Conservation (phyloP, 345 rosid species). For the Citrus glauca region DNA sequence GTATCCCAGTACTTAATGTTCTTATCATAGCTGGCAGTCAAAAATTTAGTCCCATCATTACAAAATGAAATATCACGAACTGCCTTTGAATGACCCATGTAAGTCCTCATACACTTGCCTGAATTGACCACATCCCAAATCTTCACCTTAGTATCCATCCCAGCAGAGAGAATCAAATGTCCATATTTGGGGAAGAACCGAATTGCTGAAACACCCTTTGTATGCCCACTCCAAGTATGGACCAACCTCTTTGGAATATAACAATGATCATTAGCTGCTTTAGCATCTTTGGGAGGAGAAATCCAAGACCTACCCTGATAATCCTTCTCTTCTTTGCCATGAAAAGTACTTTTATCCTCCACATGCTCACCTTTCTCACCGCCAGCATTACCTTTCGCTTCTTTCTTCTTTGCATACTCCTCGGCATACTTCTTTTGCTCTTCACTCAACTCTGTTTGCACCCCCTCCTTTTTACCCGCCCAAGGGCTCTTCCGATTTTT, state of each 20-base stretch:
- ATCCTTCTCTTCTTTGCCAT: constrained; percentile 92
- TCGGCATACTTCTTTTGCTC: constrained; percentile 98
- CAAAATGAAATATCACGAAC: constrained; percentile 91
- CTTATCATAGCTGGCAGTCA: constrained; percentile 93
- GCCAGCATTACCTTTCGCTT: constrained; percentile 59
- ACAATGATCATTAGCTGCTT: constrained; percentile 88
- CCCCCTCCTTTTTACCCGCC: constrained; percentile 89
- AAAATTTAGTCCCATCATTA: constrained; percentile 90
- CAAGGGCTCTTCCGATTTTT: constrained; percentile 92
- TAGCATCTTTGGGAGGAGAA: constrained; percentile 89
- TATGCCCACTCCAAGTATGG: constrained; percentile 90
- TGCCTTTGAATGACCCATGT: constrained; percentile 95
- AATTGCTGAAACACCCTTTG: constrained; percentile 83
- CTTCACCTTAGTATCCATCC: constrained; percentile 95
- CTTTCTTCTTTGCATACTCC: constrained; percentile 91
- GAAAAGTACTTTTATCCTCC: constrained; percentile 84
- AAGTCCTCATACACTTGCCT: constrained; percentile 97
- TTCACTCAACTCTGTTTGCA: constrained; percentile 77
- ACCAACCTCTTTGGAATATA: constrained; percentile 76
- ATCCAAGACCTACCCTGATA: constrained; percentile 98
- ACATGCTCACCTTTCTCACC: constrained; percentile 76
- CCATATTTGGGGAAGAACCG: constrained; percentile 90
- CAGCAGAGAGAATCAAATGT: constrained; percentile 96
- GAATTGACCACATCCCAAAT: constrained; percentile 98
- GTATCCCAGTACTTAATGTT: constrained; percentile 98